Evolutionary conservation across 2,329 filamentous ascomycete species (phyloP).

Genomic region (Colletotrichum camelliae): DNA sequence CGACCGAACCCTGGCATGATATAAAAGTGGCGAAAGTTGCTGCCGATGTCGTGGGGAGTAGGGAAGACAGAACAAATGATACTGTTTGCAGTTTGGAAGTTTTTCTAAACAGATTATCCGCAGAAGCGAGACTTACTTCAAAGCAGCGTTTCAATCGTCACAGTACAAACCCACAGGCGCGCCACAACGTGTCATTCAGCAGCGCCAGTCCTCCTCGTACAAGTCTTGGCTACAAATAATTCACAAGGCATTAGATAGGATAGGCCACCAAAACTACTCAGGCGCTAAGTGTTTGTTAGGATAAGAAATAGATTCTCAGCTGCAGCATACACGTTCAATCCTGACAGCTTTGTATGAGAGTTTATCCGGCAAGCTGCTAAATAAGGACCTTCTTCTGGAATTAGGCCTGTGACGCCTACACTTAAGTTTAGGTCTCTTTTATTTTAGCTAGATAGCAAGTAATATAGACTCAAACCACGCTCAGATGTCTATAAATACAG

Average conservation of each 20-base stretch:
- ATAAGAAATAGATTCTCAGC: too few species aligned
- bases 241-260: fast-evolving
- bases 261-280: too few species aligned
- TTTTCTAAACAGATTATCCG: too few species aligned
- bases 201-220: neutral
- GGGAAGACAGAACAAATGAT: neutral
- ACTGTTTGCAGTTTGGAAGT: too few species aligned
- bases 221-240: neutral
- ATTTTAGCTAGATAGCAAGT: neutral
- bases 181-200: neutral
- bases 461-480: neutral
- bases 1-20: fast-evolving
- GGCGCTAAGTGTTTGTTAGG: too few species aligned
- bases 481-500: neutral
- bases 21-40: neutral
- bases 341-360: too few species aligned
- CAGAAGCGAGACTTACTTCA: neutral
- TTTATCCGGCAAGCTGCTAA: too few species aligned
- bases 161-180: neutral
- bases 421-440: neutral
- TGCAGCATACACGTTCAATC: too few species aligned
- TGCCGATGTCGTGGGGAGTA: neutral
- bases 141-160: neutral
- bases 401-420: too few species aligned
- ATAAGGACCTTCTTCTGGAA: too few species aligned